These are phyloP conservation scores for Verticillium klebahnii DNA, from an alignment of 2,329 filamentous ascomycete species.

Conservation along the genomic window DNA sequence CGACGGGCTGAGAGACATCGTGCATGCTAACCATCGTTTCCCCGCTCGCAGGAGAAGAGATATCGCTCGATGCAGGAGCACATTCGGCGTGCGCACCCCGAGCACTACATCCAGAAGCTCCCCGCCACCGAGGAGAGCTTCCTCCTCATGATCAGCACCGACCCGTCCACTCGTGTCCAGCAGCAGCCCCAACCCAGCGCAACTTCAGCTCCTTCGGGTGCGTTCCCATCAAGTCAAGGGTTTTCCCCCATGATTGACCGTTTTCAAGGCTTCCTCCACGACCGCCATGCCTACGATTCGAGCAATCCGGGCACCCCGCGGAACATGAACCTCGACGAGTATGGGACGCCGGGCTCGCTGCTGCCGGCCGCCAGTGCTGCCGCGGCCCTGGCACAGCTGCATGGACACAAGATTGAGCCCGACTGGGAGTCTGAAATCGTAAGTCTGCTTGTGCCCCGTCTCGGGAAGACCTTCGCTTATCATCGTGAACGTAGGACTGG, in stretches of 20 bases:
- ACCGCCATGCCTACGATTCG: constrained; percentile 61
- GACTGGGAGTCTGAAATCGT: constrained; percentile 78
- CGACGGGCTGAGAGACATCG: neutral
- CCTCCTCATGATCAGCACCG: constrained; percentile 88
- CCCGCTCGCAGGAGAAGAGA: constrained; percentile 69
- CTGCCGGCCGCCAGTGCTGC: constrained; percentile 72
- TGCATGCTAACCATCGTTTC: constrained; percentile 17
- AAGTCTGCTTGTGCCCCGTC: constrained; percentile 28
- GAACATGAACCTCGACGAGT: constrained; percentile 63
- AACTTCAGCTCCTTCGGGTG: constrained; percentile 12
- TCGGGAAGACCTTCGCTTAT: constrained; percentile 5
- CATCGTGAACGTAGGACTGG: constrained; percentile 50
- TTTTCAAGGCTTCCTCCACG: constrained; percentile 48
- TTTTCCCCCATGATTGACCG: constrained; percentile 16
- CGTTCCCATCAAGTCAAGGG: constrained; percentile 14
- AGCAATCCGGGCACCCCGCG: constrained; percentile 66
- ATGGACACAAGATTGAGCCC: constrained; percentile 67
- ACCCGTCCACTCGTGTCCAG: constrained; percentile 67
- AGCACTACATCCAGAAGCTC: constrained; percentile 96
- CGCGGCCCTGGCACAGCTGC: constrained; percentile 79
- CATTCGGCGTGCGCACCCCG: constrained; percentile 92
- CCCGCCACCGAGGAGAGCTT: constrained; percentile 98
- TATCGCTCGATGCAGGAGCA: constrained; percentile 99
- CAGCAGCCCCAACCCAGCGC: constrained; percentile 23
- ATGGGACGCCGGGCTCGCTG: constrained; percentile 43